Conservation (phyloP, 345 rosid genomes). For the Eucalyptus cloeziana region DNA sequence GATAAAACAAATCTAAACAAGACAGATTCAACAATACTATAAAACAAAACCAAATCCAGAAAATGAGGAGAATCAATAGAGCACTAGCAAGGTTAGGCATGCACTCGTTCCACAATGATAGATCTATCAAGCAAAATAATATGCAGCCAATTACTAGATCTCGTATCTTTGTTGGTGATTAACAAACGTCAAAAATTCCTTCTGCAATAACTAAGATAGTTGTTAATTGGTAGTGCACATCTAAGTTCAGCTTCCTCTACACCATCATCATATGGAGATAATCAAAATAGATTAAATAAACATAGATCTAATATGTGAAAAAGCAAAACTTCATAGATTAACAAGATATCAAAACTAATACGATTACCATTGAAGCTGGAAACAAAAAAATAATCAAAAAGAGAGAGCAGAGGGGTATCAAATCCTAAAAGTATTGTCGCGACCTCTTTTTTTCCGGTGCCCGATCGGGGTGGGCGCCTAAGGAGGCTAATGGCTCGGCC, state of each 20-base stretch:
- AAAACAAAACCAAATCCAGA: neutral
- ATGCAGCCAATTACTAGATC: neutral
- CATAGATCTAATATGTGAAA: no score
- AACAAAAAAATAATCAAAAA: rapidly evolving
- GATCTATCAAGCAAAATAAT: neutral
- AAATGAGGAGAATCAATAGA: neutral
- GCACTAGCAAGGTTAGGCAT: neutral
- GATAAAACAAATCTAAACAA: neutral
- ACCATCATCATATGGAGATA: no score
- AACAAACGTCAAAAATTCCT: neutral
- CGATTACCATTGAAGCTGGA: neutral
- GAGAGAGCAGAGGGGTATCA: rapidly evolving
- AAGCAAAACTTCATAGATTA: neutral
- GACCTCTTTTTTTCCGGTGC: no score
- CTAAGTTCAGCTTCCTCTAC: neutral
- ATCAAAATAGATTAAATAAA: no score
- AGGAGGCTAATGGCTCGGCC: no score
- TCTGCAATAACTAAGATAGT: neutral
- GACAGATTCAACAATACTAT: rapidly evolving
- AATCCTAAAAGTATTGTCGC: no score
- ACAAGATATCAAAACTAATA: neutral
- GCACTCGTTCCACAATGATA: neutral
- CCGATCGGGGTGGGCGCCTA: no score
- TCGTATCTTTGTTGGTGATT: neutral
- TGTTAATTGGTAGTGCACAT: neutral